Base-by-base conservation (phyloP, 106 monocot genomes). In the Phalaenopsis aphrodite region DNA sequence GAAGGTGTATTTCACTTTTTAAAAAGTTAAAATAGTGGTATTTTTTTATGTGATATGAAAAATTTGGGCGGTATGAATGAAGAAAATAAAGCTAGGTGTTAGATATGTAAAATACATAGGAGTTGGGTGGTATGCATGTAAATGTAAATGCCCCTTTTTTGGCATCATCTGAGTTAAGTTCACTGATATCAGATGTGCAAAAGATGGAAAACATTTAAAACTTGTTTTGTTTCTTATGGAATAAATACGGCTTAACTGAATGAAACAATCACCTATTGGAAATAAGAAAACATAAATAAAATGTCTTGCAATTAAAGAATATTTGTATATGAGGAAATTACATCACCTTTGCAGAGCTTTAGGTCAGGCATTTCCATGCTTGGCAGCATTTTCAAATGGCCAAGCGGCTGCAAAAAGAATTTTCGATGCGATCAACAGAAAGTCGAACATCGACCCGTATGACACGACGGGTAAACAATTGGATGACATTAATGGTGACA, bases 321-420 rank as follows among this genome's bases (percentile, higher is more conserved):
- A 0, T 30, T 30, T 30, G 30, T 30, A 30, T 30, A 30, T 30
- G 0, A 30, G 30, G 30, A 30, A 30, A 64, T 24, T 23, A 9
- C 64, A 6, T 1, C 64, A 64, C n/a, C 52, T 64, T 43, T 64
- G 21, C 82, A 82, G 82, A 17, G 64, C 82, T 67, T 42, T 82
- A 65, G 82, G 82, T 5, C 77, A 77, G 77, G 77, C 82, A 64
- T 82, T 67, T 37, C 82, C 82, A 48, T 82, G 77, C 52, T 14
- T 82, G 48, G 36, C 57, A 65, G 76, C 81, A 43, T 81, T 81
- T 76, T 75, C 30, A 30, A 30, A 30, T 30, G 30, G 30, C 30
- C 30, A 0, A 30, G 30, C 30, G 30, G 30, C 30, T 30, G 30
- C 30, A 30, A 30, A 30, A 30, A 30, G 30, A 48, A 82, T 77